Conservation (phyloP, 805 yeast genomes). For the Alloascoidea africana region DNA sequence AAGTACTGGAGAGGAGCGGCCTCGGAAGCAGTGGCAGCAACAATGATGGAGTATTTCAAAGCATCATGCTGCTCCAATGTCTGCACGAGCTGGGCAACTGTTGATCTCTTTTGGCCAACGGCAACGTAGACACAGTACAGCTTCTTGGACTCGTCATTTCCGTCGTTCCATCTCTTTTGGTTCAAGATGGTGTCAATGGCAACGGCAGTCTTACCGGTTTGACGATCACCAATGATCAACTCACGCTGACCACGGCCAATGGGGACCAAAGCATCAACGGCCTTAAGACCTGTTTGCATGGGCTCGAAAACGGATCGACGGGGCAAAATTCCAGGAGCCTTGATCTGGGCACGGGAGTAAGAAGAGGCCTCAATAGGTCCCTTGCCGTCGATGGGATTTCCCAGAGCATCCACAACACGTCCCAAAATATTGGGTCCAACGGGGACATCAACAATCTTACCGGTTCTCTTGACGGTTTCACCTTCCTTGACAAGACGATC, state of each 20-base stretch:
- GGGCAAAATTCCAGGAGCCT: constrained; percentile 99
- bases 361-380: constrained; percentile 87
- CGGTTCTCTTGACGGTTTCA: constrained; percentile 99
- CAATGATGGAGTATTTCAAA: constrained; percentile 91
- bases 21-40: constrained; percentile 99
- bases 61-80: constrained; percentile 98
- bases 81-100: constrained; percentile 99
- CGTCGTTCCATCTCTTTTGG: constrained; percentile 98
- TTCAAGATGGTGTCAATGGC: constrained; percentile 96
- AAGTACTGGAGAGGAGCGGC: constrained; percentile 99
- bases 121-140: constrained; percentile 99
- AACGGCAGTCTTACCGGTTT: constrained; percentile 99
- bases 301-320: constrained; percentile 98
- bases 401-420: constrained; percentile 98
- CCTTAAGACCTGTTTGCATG: constrained; percentile 99
- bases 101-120: constrained; percentile 99
- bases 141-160: constrained; percentile 91
- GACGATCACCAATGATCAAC: constrained; percentile 99
- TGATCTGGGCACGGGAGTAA: constrained; percentile 91
- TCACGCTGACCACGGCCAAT: constrained; percentile 99
- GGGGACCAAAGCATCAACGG: constrained; percentile 98
- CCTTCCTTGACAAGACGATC: constrained; percentile 98
- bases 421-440: constrained; percentile 97
- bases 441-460: constrained; percentile 97
- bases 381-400: constrained; percentile 99